Percentiles rank a stretch among this genome's conserved stretches.
Conservation (phyloP, 768 basidiomycete species). For the Vararia minispora region DNA sequence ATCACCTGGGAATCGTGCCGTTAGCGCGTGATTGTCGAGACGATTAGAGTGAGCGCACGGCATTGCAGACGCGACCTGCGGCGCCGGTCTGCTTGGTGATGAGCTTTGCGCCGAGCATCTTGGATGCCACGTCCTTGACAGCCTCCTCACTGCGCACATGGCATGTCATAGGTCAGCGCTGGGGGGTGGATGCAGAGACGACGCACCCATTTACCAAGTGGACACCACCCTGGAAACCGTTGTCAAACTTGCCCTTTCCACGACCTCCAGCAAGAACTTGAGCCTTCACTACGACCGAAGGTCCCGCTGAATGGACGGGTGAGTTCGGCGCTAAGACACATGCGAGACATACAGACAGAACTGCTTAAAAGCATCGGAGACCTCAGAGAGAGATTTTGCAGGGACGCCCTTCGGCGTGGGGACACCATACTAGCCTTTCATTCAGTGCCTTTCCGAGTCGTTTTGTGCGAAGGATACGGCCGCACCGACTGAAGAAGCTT, state of each 20-base stretch:
- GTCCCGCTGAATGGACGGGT: constrained; percentile 36
- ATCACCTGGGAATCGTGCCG: constrained; percentile 57
- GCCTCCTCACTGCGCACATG: constrained; percentile 56
- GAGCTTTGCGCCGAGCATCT: constrained; percentile 92
- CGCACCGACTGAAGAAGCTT: constrained; percentile 85
- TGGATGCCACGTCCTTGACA: constrained; percentile 73
- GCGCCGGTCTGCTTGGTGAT: constrained; percentile 99
- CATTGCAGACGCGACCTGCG: constrained; percentile 86
- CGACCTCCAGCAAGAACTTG: constrained; percentile 98
- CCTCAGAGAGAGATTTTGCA: constrained; percentile 84
- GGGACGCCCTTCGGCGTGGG: constrained; percentile 86
- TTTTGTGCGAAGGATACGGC: constrained; percentile 2
- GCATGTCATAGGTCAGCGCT: neutral
- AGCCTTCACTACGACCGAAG: constrained; percentile 91
- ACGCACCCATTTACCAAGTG: constrained; percentile 81
- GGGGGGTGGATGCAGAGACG: constrained; percentile 3
- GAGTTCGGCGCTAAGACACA: neutral
- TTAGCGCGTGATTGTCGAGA: neutral
- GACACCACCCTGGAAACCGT: constrained; percentile 94
- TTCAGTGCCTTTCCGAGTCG: neutral
- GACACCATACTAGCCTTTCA: constrained; percentile 73
- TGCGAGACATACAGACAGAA: constrained; percentile 47
- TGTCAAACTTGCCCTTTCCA: constrained; percentile 95
- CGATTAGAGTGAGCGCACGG: constrained; percentile 41
- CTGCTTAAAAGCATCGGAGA: constrained; percentile 76